A percentile compares a stretch with the other conserved stretches of the same genome.
Evolutionary conservation across 768 basidiomycete species (phyloP).

Genomic region (Boletus coccyginus): DNA sequence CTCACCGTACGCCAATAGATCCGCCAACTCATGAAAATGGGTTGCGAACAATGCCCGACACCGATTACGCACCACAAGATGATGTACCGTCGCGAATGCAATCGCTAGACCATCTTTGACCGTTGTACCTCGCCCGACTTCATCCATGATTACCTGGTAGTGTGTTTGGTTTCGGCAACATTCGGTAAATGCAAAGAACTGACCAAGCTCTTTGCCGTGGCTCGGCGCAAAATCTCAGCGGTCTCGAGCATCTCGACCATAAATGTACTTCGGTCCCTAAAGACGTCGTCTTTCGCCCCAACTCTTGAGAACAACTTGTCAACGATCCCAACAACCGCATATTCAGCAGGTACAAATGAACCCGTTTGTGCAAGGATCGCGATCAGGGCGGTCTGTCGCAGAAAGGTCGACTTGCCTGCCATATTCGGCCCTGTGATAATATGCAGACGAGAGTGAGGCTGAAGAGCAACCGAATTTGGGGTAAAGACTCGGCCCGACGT

Average conservation of each 20-base stretch:
- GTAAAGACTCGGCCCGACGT: constrained; percentile 74
- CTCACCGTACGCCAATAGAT: constrained; percentile 68
- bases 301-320: constrained; percentile 93
- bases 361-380: constrained; percentile 89
- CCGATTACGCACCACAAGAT: constrained; percentile 66
- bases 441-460: constrained; percentile 62
- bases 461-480: constrained; percentile 74
- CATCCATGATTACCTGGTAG: constrained; percentile 94
- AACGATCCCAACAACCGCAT: constrained; percentile 77
- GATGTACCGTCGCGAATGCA: constrained; percentile 86
- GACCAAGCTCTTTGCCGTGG: constrained; percentile 82
- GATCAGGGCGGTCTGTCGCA: constrained; percentile 90
- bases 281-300: constrained; percentile 93
- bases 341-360: constrained; percentile 88
- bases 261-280: constrained; percentile 91
- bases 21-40: constrained; percentile 94
- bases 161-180: constrained; percentile 4
- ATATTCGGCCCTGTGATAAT: constrained; percentile 94
- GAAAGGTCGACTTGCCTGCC: constrained; percentile 91
- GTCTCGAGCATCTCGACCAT: constrained; percentile 99
- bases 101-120: constrained; percentile 90
- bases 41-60: constrained; percentile 94
- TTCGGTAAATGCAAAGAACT: constrained; percentile 22
- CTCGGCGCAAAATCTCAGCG: constrained; percentile 81
- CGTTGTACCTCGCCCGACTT: constrained; percentile 96